These are phyloP conservation scores for Lactifluus subvellereus DNA, from an alignment of 768 basidiomycete species.

Conservation along the genomic window DNA sequence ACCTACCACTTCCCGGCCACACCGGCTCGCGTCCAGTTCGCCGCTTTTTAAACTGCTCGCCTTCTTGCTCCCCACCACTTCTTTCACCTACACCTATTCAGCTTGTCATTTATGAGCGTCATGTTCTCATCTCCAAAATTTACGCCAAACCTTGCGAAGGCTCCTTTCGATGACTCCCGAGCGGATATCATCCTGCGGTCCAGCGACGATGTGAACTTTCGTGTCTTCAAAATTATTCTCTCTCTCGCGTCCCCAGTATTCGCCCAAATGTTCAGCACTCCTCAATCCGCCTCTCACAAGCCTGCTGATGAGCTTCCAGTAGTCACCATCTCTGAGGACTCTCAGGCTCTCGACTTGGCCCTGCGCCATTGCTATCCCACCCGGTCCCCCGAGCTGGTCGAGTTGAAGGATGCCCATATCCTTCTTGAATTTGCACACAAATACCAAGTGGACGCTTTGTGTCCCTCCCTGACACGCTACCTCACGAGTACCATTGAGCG, in stretches of 20 bases:
- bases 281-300: not conserved
- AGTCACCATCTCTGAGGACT: conserved; percentile 4
- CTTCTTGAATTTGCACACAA: conserved; percentile 17
- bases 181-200: conserved; percentile 11
- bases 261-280: conserved; percentile 13
- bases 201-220: conserved; percentile 14
- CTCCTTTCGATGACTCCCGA: conserved; percentile 10
- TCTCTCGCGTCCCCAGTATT: conserved; percentile 12
- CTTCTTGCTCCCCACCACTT: too few relatives aligned
- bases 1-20: too few relatives aligned
- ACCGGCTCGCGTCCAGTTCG: too few relatives aligned
- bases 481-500: not conserved
- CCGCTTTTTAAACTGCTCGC: too few relatives aligned
- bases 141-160: not conserved
- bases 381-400: not conserved
- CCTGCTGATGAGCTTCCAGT: not conserved
- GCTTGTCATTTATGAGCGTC: too few relatives aligned
- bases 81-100: too few relatives aligned
- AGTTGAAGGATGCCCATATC: not conserved
- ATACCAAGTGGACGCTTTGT: conserved; percentile 13
- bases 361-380: conserved; percentile 20
- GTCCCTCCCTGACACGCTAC: not conserved
- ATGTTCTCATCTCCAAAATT: too few relatives aligned
- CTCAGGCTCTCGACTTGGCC: conserved; percentile 5
- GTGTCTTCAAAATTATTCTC: conserved; percentile 15